Conservation (phyloP, 2,329 filamentous ascomycete species). For the Escovopsis sp. region DNA sequence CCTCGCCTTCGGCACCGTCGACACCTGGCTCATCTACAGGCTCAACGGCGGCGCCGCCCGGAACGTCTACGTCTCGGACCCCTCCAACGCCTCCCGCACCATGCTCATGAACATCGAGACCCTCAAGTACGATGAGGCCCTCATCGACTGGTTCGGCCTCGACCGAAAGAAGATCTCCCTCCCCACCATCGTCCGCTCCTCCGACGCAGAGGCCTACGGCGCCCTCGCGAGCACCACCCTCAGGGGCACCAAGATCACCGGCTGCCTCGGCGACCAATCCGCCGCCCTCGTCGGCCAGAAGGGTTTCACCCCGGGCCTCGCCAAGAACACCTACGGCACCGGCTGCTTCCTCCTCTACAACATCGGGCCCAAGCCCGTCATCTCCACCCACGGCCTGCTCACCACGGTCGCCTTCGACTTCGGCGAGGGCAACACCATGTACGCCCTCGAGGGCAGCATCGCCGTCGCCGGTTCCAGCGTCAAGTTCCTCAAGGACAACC, state of each 20-base stretch:
- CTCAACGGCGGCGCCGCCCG: constrained; percentile 55
- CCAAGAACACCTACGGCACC: constrained; percentile 79
- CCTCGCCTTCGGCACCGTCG: constrained; percentile 66
- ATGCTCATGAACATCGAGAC: constrained; percentile 80
- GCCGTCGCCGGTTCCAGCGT: constrained; percentile 64
- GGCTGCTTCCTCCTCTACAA: constrained; percentile 79
- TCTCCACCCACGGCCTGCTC: constrained; percentile 62
- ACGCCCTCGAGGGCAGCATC: constrained; percentile 64
- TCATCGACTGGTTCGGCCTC: constrained; percentile 62
- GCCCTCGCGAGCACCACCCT: constrained; percentile 44
- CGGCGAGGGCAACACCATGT: constrained; percentile 49
- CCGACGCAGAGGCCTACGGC: constrained; percentile 56
- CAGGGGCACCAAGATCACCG: constrained; percentile 55
- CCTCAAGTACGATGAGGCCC: constrained; percentile 56
- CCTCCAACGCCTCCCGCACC: constrained; percentile 69
- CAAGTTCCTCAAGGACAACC: constrained; percentile 49
- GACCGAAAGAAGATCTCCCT: constrained; percentile 55
- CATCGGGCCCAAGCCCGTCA: constrained; percentile 63
- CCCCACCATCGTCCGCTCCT: constrained; percentile 64
- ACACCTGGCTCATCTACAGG: constrained; percentile 69
- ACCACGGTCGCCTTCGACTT: constrained; percentile 70
- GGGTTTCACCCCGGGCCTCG: constrained; percentile 59
- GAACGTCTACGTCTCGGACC: constrained; percentile 60
- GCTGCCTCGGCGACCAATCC: constrained; percentile 70
- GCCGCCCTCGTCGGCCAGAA: constrained; percentile 69